Conservation (phyloP, 2,329 filamentous ascomycete genomes). For the Curvularia eragrostidis region DNA sequence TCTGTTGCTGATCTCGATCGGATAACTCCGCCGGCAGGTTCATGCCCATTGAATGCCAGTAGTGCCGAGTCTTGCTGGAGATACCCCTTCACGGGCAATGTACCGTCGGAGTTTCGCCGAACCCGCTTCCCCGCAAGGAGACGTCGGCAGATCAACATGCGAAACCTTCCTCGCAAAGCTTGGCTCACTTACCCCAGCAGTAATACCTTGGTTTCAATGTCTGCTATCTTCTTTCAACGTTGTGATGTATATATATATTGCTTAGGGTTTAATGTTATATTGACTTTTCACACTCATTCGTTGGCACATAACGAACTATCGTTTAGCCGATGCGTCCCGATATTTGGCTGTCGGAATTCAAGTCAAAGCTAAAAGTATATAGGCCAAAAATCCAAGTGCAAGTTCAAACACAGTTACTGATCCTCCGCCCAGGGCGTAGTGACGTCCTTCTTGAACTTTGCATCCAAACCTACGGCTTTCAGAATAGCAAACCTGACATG, state of each 20-base stretch:
- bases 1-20: background rate
- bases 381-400: background rate
- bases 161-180: constrained; percentile 5
- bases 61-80: constrained; percentile 1
- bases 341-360: background rate
- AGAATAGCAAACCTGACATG: constrained; percentile 70
- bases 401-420: background rate
- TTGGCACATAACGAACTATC: background rate
- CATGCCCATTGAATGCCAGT: background rate
- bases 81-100: constrained; percentile 1
- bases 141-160: constrained; percentile 10
- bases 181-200: background rate
- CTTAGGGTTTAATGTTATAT: too few species aligned
- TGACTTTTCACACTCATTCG: too few species aligned
- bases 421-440: background rate
- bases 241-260: background rate
- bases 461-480: constrained; percentile 55
- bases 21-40: background rate
- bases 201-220: background rate
- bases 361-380: background rate
- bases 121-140: constrained; percentile 14
- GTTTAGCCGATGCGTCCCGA: background rate
- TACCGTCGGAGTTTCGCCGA: constrained; percentile 15
- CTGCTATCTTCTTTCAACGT: background rate
- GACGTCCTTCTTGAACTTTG: constrained; percentile 6